phyloP scores from a whole-genome alignment of 1,284 basidiomycete genomes.

The Apiotrichum brassicae region DNA sequence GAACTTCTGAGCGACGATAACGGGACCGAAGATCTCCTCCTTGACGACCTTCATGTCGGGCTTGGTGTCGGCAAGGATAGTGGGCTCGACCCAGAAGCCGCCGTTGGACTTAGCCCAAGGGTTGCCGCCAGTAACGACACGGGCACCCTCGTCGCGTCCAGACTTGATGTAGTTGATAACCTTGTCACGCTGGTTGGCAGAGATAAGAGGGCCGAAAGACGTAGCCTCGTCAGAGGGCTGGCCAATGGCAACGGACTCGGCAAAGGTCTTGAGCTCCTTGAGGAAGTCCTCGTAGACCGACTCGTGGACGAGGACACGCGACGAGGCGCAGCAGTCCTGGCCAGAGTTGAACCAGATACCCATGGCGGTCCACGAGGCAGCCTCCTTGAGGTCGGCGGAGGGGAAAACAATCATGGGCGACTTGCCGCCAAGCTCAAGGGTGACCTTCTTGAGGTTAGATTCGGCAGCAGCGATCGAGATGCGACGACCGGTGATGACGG shows the following conservation, averaged over 20 bases:
- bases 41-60: conserved; percentile 36
- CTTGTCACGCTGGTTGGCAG: conserved; percentile 77
- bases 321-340: conserved; percentile 53
- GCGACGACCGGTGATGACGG: conserved; percentile 72
- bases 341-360: conserved; percentile 39
- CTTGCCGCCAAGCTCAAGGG: conserved; percentile 54
- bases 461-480: conserved; percentile 76
- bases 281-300: conserved; percentile 75
- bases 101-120: conserved; percentile 32
- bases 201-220: conserved; percentile 75
- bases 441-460: conserved; percentile 70
- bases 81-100: conserved; percentile 47
- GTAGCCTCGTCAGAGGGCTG: conserved; percentile 65
- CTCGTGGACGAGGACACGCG: conserved; percentile 78
- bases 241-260: conserved; percentile 65
- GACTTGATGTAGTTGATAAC: conserved; percentile 82
- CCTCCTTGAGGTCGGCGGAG: conserved; percentile 60
- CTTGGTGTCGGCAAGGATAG: conserved; percentile 41
- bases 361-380: conserved; percentile 52
- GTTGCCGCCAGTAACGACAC: conserved; percentile 67
- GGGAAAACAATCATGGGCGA: conserved; percentile 50
- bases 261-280: conserved; percentile 58
- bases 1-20: conserved; percentile 48
- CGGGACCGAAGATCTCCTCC: conserved; percentile 51
- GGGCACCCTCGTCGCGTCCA: conserved; percentile 79